Evolutionary conservation across 306 rosid species (phyloP).

Genomic region (Pyrus pyrifolia): DNA sequence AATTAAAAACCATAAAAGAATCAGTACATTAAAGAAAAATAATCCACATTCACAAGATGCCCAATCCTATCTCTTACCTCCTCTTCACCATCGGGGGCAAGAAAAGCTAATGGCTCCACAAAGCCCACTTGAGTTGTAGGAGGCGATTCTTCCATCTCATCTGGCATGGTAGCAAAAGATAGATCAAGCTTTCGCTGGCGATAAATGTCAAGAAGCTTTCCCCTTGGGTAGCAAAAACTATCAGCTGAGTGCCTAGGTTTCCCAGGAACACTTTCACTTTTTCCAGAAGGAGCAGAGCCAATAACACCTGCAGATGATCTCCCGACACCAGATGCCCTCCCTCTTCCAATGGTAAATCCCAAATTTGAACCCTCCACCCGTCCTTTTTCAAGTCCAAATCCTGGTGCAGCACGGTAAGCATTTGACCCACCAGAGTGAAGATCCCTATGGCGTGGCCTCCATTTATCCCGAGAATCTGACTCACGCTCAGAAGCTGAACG

Average conservation of each 20-base stretch:
- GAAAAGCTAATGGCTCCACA: constrained; percentile 51
- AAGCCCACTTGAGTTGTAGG: constrained; percentile 28
- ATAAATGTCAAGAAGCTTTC: constrained; percentile 56
- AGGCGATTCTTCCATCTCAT: constrained; percentile 38
- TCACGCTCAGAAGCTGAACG: constrained; percentile 53
- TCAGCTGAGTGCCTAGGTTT: constrained; percentile 25
- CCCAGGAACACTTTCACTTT: constrained; percentile 26
- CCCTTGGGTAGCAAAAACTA: constrained; percentile 49
- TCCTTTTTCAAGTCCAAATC: constrained; percentile 49
- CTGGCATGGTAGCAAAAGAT: constrained; percentile 27
- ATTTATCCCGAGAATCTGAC: constrained; percentile 53
- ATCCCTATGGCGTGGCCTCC: constrained; percentile 71
- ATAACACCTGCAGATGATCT: constrained; percentile 28
- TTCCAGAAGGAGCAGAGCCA: constrained; percentile 26
- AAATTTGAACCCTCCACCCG: constrained; percentile 41
- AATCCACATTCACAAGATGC: background rate
- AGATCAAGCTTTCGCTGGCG: constrained; percentile 32
- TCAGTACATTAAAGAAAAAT: background rate
- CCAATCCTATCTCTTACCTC: constrained; percentile 25
- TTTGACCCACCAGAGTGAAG: constrained; percentile 37
- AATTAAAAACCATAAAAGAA: background rate
- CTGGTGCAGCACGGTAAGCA: constrained; percentile 53
- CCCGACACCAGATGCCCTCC: constrained; percentile 36
- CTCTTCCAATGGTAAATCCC: constrained; percentile 54
- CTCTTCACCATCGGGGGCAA: constrained; percentile 44